Conservation (phyloP, 805 yeast genomes). For the Saccharomycopsis lassenensis region DNA sequence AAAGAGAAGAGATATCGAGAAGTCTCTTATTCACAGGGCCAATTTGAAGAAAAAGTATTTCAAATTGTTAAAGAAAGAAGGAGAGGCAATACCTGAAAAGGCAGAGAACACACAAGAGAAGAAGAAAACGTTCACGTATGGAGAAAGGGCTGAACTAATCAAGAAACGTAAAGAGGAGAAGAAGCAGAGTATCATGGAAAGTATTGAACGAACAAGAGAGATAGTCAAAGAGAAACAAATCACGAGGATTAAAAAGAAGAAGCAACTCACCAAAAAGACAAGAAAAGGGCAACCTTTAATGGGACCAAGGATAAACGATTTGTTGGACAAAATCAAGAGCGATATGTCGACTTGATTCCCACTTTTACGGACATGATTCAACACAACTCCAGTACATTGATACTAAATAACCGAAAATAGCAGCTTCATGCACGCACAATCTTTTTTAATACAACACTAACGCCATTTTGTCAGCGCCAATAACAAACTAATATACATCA, state of each 20-base stretch:
- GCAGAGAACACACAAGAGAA: slow-evolving; percentile 12
- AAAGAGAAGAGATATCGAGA: slow-evolving; percentile 56
- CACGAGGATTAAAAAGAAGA: slow-evolving; percentile 35
- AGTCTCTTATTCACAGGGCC: slow-evolving; percentile 68
- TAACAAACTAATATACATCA: too few species aligned
- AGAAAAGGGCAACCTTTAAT: slow-evolving; percentile 76
- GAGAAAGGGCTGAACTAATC: slow-evolving; percentile 31
- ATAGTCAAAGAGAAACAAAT: slow-evolving; percentile 29
- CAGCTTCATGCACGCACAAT: too few species aligned
- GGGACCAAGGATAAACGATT: slow-evolving; percentile 77
- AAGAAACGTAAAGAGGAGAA: slow-evolving; percentile 33
- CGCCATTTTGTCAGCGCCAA: too few species aligned
- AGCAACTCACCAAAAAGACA: slow-evolving; percentile 43
- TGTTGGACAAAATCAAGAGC: slow-evolving; percentile 64
- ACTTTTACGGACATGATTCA: too few species aligned
- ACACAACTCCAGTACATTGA: too few species aligned
- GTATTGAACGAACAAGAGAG: slow-evolving; percentile 26
- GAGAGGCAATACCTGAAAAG: slow-evolving; percentile 41
- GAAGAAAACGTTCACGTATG: slow-evolving; percentile 23
- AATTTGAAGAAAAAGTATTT: slow-evolving; percentile 72
- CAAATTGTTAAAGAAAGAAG: slow-evolving; percentile 67
- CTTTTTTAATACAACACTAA: too few species aligned
- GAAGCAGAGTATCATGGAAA: slow-evolving; percentile 31
- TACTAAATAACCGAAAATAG: too few species aligned
- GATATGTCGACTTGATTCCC: too few species aligned